Base-by-base conservation (phyloP, 1,139 yeast genomes). In the Pneumocystis wakefieldiae region DNA sequence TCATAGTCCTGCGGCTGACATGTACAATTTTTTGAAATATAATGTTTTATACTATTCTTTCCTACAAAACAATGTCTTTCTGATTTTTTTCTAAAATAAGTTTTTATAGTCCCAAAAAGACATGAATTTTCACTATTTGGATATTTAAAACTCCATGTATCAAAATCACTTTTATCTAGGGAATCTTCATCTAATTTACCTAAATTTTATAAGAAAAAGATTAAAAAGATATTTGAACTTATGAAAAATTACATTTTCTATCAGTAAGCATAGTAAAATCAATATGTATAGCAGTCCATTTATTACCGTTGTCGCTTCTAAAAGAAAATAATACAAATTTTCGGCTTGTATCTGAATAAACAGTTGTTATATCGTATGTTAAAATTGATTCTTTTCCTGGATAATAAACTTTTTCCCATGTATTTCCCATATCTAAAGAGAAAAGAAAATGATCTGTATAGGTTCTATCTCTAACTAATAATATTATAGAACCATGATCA, bases 1-100 rank as follows among this genome's bases (percentile, higher is more conserved):
- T 92, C 99, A 71, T 78, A 94, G 74, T 92, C 99, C 64, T 82
- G 80, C 73, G 96, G 81, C 0, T 94, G 81, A 76, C 99, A 92
- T 1, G 86, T 71, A 75, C 99, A 92, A 72, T 87, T 85, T 68
- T 82, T 78, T 17, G 80, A 75, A 24, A 82, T 76, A 68, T 79
- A 80, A 71, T 79, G 81, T 0, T 87, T 90, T 62, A 82, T 79
- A n/a, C 77, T 74, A 63, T 87, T 75, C 48, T 90, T 87, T 69
- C 80, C 81, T 69, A 92, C 83, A 71, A 82, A 90, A 75, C 98
- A 92, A 67, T 87, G 84, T 61, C 77, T 80, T 35, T 81, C 83
- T 14, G 79, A 74, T 1, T 81, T 81, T 73, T 94, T 85, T 69
- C 95, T 84, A 69, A 87, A 79, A 71, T 88, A 92, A 69, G 79